Evolutionary conservation across 176 grass and related monocot species (phyloP), one percentile per base, ranked within the genome.

Genomic region (Carex cristatella): DNA sequence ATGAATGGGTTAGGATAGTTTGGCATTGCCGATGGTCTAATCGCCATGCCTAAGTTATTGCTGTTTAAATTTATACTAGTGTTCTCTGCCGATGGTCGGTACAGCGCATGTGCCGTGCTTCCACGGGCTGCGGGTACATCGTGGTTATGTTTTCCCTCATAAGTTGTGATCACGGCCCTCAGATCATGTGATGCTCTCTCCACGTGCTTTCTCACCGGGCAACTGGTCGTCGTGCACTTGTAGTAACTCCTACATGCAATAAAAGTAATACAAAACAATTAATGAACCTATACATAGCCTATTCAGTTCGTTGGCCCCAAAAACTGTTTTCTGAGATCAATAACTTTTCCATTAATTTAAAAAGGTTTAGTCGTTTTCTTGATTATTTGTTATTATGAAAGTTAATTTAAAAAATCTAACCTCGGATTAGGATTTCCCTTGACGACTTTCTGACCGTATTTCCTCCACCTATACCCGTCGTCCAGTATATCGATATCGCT

Each of bases 81-180:
- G 32, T 63, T 85, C 69, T 91, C 89, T 8, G 55, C 66, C 19
- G 90, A 88, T 8, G 86, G 1, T 51, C 93, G 87, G 78, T 94
- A 94, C 63, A 90, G 88, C 3, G 90, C 81, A 55, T 83, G 87
- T 3, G 80, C 82, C 0, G 86, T 89, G 86, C 90, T 93, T 15
- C 95, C 95, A 23, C 92, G 85, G 23, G 95, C 92, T 2, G 90
- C 92, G 0, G 95, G 95, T 57, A 97, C 92, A 38, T 97, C 95
- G 74, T 97, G 95, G 86, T 97, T 97, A 84, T 97, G 95, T 88
- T 97, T 97, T 10, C 95, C 95, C 79, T 97, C 95, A 79, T 97
- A 97, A 49, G 95, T 97, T 35, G 95, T 97, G 89, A 97, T 93
- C 89, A 97, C 95, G 11, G 95, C 89, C 61, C 95, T 89, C 73